Conservation (phyloP, 176 grass and related monocot genomes). For the Calamus simplicifolius region DNA sequence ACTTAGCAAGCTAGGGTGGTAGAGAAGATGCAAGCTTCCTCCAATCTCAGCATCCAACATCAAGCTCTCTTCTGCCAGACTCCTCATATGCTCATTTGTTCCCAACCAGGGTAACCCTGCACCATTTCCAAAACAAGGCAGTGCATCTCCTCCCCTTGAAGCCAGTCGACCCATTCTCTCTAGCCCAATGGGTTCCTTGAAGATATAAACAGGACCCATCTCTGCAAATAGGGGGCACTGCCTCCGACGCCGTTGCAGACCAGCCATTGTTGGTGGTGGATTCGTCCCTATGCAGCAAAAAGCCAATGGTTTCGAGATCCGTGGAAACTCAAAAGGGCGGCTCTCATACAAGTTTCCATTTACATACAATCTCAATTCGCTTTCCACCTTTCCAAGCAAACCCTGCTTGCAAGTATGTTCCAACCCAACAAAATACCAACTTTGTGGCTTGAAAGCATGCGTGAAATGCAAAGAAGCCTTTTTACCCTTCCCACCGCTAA, state of each 20-base stretch:
- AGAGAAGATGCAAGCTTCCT: slow-evolving; percentile 73
- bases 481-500: slow-evolving; percentile 66
- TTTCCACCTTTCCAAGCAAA: slow-evolving; percentile 85
- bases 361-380: slow-evolving; percentile 84
- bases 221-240: slow-evolving; percentile 95
- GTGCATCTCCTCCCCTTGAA: slow-evolving; percentile 57
- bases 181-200: slow-evolving; percentile 85
- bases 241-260: slow-evolving; percentile 66
- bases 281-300: slow-evolving; percentile 97
- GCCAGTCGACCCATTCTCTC: slow-evolving; percentile 72
- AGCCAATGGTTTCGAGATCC: slow-evolving; percentile 80
- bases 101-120: slow-evolving; percentile 83
- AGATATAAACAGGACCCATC: slow-evolving; percentile 97
- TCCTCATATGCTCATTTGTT: slow-evolving; percentile 51
- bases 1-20: slow-evolving; percentile 80
- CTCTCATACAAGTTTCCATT: slow-evolving; percentile 80
- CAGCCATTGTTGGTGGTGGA: slow-evolving; percentile 93
- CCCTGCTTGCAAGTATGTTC: slow-evolving; percentile 85
- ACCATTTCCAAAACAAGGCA: slow-evolving; percentile 90
- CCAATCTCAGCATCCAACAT: slow-evolving; percentile 61
- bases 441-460: slow-evolving; percentile 76
- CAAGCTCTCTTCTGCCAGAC: slow-evolving; percentile 55
- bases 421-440: slow-evolving; percentile 92
- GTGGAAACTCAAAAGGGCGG: slow-evolving; percentile 79
- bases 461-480: slow-evolving; percentile 97